Percentiles rank a stretch among this genome's conserved stretches.
phyloP scores from a whole-genome alignment of 495 filamentous ascomycete genomes.

The Aspergillus avenaceus region DNA sequence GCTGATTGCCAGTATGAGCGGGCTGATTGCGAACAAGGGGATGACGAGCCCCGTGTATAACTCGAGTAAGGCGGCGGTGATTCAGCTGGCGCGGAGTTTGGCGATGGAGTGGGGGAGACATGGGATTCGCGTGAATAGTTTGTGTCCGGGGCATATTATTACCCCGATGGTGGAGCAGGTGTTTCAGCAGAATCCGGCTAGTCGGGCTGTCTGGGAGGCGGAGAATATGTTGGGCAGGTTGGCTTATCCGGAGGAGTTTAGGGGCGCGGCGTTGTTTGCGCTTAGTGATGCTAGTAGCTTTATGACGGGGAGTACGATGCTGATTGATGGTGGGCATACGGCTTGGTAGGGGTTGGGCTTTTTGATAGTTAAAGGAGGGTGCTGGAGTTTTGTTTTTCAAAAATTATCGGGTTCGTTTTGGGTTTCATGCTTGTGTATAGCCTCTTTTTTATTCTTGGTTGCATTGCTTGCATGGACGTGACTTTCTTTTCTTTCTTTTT shows the following conservation, averaged over 20 bases:
- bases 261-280: conserved; percentile 57
- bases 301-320: conserved; percentile 62
- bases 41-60: conserved; percentile 66
- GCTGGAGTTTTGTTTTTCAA: too few species aligned
- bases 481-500: neutral
- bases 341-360: conserved; percentile 36
- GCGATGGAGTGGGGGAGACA: conserved; percentile 71
- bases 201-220: conserved; percentile 56
- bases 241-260: conserved; percentile 61
- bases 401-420: too few species aligned
- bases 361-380: neutral
- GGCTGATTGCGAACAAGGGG: conserved; percentile 73
- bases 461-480: neutral
- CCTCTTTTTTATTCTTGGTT: neutral
- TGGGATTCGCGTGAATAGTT: conserved; percentile 63
- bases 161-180: conserved; percentile 69
- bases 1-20: conserved; percentile 77
- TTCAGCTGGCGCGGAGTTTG: conserved; percentile 59
- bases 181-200: conserved; percentile 59
- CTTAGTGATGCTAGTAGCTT: conserved; percentile 65
- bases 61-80: conserved; percentile 64
- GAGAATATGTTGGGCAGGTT: conserved; percentile 69
- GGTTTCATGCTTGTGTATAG: neutral
- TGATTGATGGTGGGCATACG: conserved; percentile 63
- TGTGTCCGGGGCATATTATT: conserved; percentile 67